Base-by-base conservation (phyloP, 345 rosid species). In the Citrus medica region DNA sequence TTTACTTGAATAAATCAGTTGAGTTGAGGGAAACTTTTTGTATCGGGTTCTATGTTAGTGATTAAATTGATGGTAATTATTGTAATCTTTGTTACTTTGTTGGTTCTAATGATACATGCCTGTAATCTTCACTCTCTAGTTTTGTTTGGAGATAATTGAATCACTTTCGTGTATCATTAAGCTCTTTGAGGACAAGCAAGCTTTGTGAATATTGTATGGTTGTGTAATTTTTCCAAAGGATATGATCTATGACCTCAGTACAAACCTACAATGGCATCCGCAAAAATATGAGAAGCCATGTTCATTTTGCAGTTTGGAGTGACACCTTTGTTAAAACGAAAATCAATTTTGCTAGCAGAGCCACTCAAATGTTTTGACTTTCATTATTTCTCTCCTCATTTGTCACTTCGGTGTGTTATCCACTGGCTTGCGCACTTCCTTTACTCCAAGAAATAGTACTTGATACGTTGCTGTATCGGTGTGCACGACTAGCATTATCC, bases 1-100 rank as follows among this genome's bases (percentile, higher is more conserved):
- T 7, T 27, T 40, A 9, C 22, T 64, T 6, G 8, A 30, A 59
- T 37, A 2, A 10, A 32, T 13, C 32, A 17, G 60, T 62, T 63
- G 61, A 63, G 78, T 62, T 63, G 46, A 63, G 78, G 58, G 28
- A 28, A 75, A 38, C 33, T 27, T 42, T 62, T 74, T 74, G 76
- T 25, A 61, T 1, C 21, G 58, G 69, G 25, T 40, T 40, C 59
- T 10, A 40, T 10, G 24, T 21, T 74, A 19, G n/a, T 73, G 9
- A 72, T 60, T 17, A 6, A 60, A 25, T 37, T 73, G 55, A 73
- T 40, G 22, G 58, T 66, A 61, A 40, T 27, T 35, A 30, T 21
- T 51, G 25, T 71, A 30, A 17, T 17, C 28, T 63, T 5, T 13
- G 32, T 27, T 1, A 35, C 37, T 12, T 28, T 6, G 58, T 53